phyloP scores from a whole-genome alignment of 306 rosid species.

The Quercus berberidifolia region DNA sequence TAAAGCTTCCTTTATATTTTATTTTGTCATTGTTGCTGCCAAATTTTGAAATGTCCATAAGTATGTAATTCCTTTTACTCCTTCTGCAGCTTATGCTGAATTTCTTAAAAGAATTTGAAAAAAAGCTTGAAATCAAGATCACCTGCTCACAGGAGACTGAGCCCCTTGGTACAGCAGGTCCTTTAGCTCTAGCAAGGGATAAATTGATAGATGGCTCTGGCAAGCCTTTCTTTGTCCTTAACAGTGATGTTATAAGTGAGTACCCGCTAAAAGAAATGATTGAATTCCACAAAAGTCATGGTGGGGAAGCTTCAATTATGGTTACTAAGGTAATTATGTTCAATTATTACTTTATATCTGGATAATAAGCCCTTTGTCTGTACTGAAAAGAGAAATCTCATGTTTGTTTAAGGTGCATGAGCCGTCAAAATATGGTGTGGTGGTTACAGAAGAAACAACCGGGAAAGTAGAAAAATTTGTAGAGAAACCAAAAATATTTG shows the following conservation, averaged over 20 bases:
- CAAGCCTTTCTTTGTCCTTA: conserved; percentile 94
- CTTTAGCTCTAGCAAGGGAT: conserved; percentile 97
- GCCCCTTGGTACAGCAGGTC: conserved; percentile 98
- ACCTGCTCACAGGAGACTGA: conserved; percentile 99
- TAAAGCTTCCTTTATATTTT: conserved; percentile 6
- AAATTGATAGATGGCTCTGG: conserved; percentile 82
- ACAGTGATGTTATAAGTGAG: conserved; percentile 97
- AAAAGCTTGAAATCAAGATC: conserved; percentile 87
- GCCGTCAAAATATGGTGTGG: conserved; percentile 98
- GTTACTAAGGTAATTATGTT: conserved; percentile 74
- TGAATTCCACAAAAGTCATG: conserved; percentile 81
- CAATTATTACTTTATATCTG: conserved; percentile 29
- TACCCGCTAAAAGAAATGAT: conserved; percentile 94
- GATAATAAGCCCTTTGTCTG: not conserved
- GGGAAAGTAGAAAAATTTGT: conserved; percentile 95
- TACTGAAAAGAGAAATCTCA: not conserved
- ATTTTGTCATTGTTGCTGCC: conserved; percentile 13
- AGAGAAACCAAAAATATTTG: conserved; percentile 94
- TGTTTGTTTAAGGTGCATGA: conserved; percentile 68
- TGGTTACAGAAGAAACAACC: conserved; percentile 82
- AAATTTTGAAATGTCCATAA: conserved; percentile 10
- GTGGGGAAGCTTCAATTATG: conserved; percentile 99
- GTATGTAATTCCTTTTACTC: not conserved
- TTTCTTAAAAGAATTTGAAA: conserved; percentile 88
- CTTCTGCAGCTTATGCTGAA: conserved; percentile 85